phyloP scores from a whole-genome alignment of 805 yeast genomes.

The Barnettozyma sp. region DNA sequence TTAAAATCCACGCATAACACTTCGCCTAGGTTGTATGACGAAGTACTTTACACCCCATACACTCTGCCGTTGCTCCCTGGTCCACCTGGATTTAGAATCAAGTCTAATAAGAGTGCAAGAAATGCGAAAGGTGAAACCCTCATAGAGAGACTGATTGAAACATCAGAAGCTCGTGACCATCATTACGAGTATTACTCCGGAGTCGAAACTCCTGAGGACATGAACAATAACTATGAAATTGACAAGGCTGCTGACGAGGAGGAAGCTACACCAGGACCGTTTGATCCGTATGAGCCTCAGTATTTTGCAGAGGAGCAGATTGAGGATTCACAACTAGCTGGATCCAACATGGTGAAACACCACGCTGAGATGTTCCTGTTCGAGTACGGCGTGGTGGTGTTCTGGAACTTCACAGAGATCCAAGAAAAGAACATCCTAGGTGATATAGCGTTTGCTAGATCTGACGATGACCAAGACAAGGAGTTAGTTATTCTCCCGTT shows the following conservation, averaged over 20 bases:
- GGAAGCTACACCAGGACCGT: constrained; percentile 36
- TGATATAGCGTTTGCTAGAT: constrained; percentile 56
- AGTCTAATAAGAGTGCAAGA: constrained; percentile 47
- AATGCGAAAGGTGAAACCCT: constrained; percentile 34
- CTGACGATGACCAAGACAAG: constrained; percentile 35
- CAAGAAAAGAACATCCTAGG: constrained; percentile 94
- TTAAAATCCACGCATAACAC: constrained; percentile 69
- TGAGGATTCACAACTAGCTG: constrained; percentile 14
- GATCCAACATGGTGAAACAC: constrained; percentile 24
- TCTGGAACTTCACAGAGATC: constrained; percentile 90
- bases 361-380: constrained; percentile 88
- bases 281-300: constrained; percentile 91
- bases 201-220: constrained; percentile 51
- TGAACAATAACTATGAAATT: constrained; percentile 35
- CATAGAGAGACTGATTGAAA: constrained; percentile 74
- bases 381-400: constrained; percentile 92
- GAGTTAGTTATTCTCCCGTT: constrained; percentile 63
- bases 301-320: constrained; percentile 51
- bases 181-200: constrained; percentile 89
- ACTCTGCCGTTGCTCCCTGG: constrained; percentile 85
- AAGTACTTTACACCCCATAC: constrained; percentile 87
- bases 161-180: constrained; percentile 82
- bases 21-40: constrained; percentile 82
- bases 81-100: constrained; percentile 65
- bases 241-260: constrained; percentile 27